phyloP scores from a whole-genome alignment of 1,284 basidiomycete genomes.

The Cutaneotrichosporon arboriforme region DNA sequence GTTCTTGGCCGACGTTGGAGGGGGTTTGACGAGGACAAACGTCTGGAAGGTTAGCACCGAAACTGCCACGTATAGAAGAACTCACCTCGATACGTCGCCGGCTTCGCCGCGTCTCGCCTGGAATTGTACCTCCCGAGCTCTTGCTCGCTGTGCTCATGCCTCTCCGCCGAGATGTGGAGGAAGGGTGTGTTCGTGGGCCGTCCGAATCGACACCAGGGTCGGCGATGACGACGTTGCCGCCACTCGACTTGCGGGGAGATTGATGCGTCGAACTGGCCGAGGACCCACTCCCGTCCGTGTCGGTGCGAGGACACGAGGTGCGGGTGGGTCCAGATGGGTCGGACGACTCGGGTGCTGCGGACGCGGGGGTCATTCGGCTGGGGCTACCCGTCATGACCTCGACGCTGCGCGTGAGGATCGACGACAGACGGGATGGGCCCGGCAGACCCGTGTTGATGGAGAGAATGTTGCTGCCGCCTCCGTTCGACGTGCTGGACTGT shows the following conservation, averaged over 20 bases:
- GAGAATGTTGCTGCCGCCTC: background rate
- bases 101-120: background rate
- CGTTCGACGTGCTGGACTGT: background rate
- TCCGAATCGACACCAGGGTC: conserved; percentile 3
- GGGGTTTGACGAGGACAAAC: conserved; percentile 52
- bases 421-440: background rate
- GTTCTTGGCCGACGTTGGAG: conserved; percentile 70
- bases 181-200: background rate
- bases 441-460: background rate
- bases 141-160: conserved; percentile 5
- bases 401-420: background rate
- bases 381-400: too few relatives aligned
- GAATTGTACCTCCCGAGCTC: background rate
- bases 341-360: background rate
- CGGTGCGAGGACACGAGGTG: background rate
- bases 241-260: background rate
- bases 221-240: conserved; percentile 6
- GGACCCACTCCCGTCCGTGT: background rate
- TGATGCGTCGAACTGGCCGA: background rate
- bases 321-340: background rate
- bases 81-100: conserved; percentile 9
- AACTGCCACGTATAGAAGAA: background rate
- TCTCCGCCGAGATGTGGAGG: background rate
- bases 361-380: background rate
- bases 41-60: conserved; percentile 54